phyloP scores from a whole-genome alignment of 495 filamentous ascomycete genomes.

The Penicillium paxilli region DNA sequence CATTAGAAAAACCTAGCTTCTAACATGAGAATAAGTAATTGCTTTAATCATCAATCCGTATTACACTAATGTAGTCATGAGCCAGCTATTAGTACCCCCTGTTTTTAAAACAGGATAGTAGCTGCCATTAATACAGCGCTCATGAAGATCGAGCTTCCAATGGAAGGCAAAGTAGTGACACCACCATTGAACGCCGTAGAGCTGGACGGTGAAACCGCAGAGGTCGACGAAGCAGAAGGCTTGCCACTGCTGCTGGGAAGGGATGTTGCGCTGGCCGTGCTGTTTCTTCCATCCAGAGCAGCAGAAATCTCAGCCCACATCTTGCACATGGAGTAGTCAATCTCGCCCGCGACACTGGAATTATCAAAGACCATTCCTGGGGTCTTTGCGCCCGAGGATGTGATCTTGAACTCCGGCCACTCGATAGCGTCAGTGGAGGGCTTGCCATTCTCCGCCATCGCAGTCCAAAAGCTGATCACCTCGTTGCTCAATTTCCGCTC shows the following conservation, averaged over 20 bases:
- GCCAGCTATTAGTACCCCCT: no score
- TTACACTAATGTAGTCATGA: neutral
- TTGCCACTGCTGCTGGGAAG: neutral
- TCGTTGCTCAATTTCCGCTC: conserved; percentile 31
- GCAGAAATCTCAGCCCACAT: conserved; percentile 33
- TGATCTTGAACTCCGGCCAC: conserved; percentile 30
- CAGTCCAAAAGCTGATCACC: conserved; percentile 39
- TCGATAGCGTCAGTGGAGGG: conserved; percentile 23
- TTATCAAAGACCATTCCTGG: conserved; percentile 30
- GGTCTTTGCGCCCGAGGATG: conserved; percentile 5
- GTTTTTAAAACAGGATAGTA: conserved; percentile 3
- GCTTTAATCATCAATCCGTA: neutral
- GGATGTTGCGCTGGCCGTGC: neutral
- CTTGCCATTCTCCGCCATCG: conserved; percentile 36
- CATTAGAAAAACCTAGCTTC: neutral
- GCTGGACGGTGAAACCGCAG: neutral
- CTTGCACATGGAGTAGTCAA: conserved; percentile 32
- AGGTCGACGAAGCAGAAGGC: neutral
- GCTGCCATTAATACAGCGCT: neutral
- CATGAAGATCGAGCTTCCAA: conserved; percentile 1
- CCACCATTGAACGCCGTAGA: neutral
- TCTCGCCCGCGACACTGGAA: conserved; percentile 14
- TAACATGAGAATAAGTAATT: conserved; percentile 1
- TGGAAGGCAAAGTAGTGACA: neutral
- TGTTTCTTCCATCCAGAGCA: conserved; percentile 4